These are phyloP conservation scores for Penicillium occitanis DNA, from an alignment of 2,329 filamentous ascomycete genomes.

Conservation along the genomic window DNA sequence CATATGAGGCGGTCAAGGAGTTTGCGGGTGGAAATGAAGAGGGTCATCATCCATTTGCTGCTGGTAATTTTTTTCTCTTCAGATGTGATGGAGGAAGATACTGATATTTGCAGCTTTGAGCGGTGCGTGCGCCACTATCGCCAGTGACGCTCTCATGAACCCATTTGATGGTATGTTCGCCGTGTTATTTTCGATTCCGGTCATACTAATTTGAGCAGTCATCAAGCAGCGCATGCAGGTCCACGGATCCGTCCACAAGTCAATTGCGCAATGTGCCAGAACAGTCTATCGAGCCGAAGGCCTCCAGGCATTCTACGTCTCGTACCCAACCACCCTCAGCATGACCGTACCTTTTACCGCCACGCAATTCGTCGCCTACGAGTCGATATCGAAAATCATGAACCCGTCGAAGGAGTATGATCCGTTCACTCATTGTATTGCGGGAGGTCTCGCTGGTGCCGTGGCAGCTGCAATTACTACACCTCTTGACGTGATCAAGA, in stretches of 20 bases:
- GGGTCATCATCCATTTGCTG: constrained; percentile 89
- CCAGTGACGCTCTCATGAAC: constrained; percentile 98
- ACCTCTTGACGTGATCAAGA: constrained; percentile 97
- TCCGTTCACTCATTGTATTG: constrained; percentile 87
- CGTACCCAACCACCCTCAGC: constrained; percentile 93
- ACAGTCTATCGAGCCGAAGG: constrained; percentile 88
- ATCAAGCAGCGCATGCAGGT: constrained; percentile 99
- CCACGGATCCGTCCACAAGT: constrained; percentile 88
- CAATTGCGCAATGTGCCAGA: constrained; percentile 80
- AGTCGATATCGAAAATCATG: constrained; percentile 90
- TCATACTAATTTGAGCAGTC: constrained; percentile 55
- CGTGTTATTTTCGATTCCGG: neutral
- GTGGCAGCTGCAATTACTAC: constrained; percentile 92
- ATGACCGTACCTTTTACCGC: constrained; percentile 99
- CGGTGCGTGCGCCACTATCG: constrained; percentile 91
- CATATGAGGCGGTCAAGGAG: constrained; percentile 96
- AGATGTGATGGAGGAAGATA: constrained; percentile 35
- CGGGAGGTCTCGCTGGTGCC: constrained; percentile 88
- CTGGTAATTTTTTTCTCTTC: constrained; percentile 59
- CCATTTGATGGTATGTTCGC: constrained; percentile 81
- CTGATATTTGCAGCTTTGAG: constrained; percentile 66
- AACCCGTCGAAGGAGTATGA: constrained; percentile 80
- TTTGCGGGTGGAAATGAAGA: constrained; percentile 87
- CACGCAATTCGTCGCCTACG: constrained; percentile 95
- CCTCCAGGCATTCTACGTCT: constrained; percentile 91